Evolutionary conservation across 2,329 filamentous ascomycete genomes (phyloP), one percentile per base, ranked within the genome.

Genomic region (Magnaporthiopsis rhizophila): DNA sequence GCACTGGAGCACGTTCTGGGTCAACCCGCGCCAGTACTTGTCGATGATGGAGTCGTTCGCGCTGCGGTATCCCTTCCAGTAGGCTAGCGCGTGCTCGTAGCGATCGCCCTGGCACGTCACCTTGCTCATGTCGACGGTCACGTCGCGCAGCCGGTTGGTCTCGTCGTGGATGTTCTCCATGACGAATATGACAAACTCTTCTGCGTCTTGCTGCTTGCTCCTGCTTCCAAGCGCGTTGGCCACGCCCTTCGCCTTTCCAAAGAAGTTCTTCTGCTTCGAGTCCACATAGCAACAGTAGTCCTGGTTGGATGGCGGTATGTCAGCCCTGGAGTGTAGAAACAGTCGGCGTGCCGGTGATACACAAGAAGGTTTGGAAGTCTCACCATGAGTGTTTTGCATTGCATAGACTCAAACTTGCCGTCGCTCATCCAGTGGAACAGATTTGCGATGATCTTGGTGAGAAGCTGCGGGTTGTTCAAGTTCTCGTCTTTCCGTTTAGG

Each of bases 171-270:
- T 80, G 68, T 89, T 88, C 63, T 91, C 87, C 53, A 96, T 82
- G 32, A 97, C 75, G 72, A 96, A 97, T 59, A 87, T 86, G 68
- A 94, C 87, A 69, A 96, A 96, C 71, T 98, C 95, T 68, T 93
- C 90, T 1, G 92, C 89, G 72, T 99, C 95, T 76, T 98, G 95
- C 73, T 98, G 94, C 62, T 86, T 79, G 30, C 71, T 72, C 58
- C 65, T 64, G 34, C 66, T 70, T 24, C 73, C 71, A 26, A 63
- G 58, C 5, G 57, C 62, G 26, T 26, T 58, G 13, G 11, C 32
- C n/a, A 18, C 13, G 11, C 61, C 61, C 26, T 63, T 63, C 32
- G 62, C n/a, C 62, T 24, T 58, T 11, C 57, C 66, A 30, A 62
- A 64, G 26, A 53, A 53, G 21, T 53, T 53, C 45, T 53, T 53